A percentile compares a stretch with the other conserved stretches of the same genome.
These are phyloP conservation scores for Penicillium thymicola DNA, from an alignment of 2,329 filamentous ascomycete genomes.

Conservation along the genomic window DNA sequence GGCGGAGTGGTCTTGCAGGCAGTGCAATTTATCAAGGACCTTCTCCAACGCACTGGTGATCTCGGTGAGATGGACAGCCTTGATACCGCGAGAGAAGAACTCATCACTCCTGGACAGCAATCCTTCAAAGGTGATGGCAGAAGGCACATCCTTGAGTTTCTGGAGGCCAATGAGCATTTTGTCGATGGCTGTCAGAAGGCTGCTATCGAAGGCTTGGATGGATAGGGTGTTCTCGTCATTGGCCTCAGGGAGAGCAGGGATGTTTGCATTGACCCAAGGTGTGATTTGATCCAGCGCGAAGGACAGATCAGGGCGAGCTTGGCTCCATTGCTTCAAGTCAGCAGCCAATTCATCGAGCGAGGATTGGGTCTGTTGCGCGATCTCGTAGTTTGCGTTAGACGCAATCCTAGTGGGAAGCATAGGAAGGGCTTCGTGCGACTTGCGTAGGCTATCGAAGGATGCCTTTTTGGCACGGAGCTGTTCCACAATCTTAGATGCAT, in stretches of 20 bases:
- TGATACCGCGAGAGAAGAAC: conserved; percentile 53
- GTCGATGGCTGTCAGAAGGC: conserved; percentile 66
- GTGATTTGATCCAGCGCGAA: conserved; percentile 66
- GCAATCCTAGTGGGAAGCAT: conserved; percentile 52
- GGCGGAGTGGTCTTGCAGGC: conserved; percentile 44
- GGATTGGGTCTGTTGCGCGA: conserved; percentile 27
- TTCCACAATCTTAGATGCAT: conserved; percentile 47
- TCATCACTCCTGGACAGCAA: conserved; percentile 62
- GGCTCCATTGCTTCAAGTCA: conserved; percentile 46
- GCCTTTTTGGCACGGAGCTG: conserved; percentile 52
- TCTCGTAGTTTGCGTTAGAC: conserved; percentile 29
- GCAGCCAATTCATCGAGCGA: conserved; percentile 31
- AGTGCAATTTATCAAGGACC: conserved; percentile 47
- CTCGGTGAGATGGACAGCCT: conserved; percentile 57
- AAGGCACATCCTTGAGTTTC: conserved; percentile 56
- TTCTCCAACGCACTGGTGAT: conserved; percentile 49
- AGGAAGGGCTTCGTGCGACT: conserved; percentile 44
- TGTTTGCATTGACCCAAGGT: conserved; percentile 56
- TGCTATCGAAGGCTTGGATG: conserved; percentile 52
- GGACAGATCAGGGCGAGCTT: conserved; percentile 55
- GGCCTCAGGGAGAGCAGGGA: conserved; percentile 9
- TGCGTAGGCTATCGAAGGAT: conserved; percentile 46
- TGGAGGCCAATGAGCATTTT: conserved; percentile 77
- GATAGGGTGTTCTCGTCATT: conserved; percentile 22
- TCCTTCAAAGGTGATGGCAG: conserved; percentile 57